Evolutionary conservation across 2,329 filamentous ascomycete species (phyloP), one percentile per base, ranked within the genome.

Genomic region (Hymenoscyphus repandus): DNA sequence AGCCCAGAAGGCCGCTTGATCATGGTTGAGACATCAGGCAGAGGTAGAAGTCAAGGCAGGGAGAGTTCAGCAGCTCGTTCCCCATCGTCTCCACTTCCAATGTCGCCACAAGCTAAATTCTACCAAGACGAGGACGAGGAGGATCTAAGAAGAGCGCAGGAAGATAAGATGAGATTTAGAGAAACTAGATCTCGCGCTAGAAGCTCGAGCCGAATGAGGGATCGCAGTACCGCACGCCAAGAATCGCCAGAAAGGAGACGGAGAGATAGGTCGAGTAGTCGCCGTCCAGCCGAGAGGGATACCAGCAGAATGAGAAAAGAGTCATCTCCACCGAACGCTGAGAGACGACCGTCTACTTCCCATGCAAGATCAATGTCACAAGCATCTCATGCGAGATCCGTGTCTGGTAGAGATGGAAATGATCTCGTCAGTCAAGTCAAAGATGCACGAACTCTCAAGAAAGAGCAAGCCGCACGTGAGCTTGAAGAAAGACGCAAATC

Each of bases 401-500:
- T 71, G 3, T 72, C 74, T 3, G 71, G 72, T 6, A 70, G 75
- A 40, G 74, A 75, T 54, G 72, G 70, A 13, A 78, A 79, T 3
- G 80, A 84, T 27, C 22, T 27, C 53, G 63, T 82, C 51, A 75
- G 71, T 52, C 67, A 72, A 51, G 75, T 77, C 60, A 83, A 75
- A 60, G 76, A 81, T 32, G 83, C 87, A 53, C 74, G 80, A 42
- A 79, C 81, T 53, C 70, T 77, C 43, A 86, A 85, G 69, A 88
- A 85, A 69, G 86, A 90, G 58, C 74, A 83, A 44, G 87, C 87
- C 9, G 90, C 90, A 6, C 83, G 86, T 43, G 91, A 96, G 68
- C 79, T 97, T 1, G 91, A 96, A 68, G 88, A 93, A 62, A 83
- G 92, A 27, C 84, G 92, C 51, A 82, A 88, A 64, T 96, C 92